Evolutionary conservation across 441 rosid species (phyloP), one percentile per base, ranked within the genome.

Genomic region (Jatropha podagrica): DNA sequence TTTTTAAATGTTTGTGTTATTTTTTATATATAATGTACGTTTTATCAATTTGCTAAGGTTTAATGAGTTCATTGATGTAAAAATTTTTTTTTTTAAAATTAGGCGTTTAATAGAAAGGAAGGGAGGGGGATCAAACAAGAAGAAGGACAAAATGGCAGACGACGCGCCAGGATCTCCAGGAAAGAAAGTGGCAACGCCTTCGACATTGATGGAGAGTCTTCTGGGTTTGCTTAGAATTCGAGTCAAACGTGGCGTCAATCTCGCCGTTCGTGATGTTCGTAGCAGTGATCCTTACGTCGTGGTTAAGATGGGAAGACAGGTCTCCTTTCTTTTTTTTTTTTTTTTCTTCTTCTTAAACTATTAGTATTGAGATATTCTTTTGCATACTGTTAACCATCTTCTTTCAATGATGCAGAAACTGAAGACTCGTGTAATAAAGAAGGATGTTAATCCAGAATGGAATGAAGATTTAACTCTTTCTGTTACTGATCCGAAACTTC

Each of bases 221-320:
- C 23, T 95, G 74, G 98, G 98, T 0, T 89, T 95, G 69, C 94
- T 95, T 14, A 78, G 97, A 73, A 84, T 95, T 77, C 93, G 88
- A 20, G 85, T 95, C 80, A 87, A 83, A 77, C 91, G 94, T 32
- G 99, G 98, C 55, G 83, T 89, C 46, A 92, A 93, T 80, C 95
- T 95, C 44, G 99, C 98, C 73, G 93, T 95, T 65, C 97, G 99
- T 18, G 98, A 95, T 68, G 90, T 95, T 66, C 86, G 88, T 40
- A 91, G 89, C 75, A 95, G 99, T 77, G 99, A 95, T 76, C 99
- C 99, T 62, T 95, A 95, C 75, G 88, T 92, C 65, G 89, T 93
- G 51, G 84, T 92, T 83, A 88, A 86, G 87, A 80, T 95, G 91
- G 99, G 90, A 75, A 85, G 72, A 68, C 97, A 95, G 96, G 98